Percentiles rank a stretch among this genome's conserved stretches.
These are phyloP conservation scores for Hypoxylon perforatum DNA, from an alignment of 495 filamentous ascomycete species.

Conservation along the genomic window DNA sequence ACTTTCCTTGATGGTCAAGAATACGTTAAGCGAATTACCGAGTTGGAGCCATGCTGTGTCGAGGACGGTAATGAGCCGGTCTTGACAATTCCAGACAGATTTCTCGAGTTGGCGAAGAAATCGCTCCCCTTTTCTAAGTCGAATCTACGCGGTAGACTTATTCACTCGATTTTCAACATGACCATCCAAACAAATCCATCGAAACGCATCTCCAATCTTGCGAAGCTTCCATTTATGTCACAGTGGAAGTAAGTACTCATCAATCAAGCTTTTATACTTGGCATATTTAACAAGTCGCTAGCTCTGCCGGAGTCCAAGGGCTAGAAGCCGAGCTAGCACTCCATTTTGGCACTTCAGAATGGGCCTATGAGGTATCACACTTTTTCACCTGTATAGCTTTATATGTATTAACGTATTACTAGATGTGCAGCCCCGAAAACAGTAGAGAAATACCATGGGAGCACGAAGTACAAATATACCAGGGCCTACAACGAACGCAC, in stretches of 20 bases:
- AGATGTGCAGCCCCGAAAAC: conserved; percentile 35
- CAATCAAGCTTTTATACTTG: background rate
- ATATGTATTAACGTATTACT: conserved; percentile 2
- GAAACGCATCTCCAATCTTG: conserved; percentile 39
- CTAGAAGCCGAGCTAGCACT: conserved; percentile 44
- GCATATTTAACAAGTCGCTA: conserved; percentile 1
- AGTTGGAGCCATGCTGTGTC: conserved; percentile 12
- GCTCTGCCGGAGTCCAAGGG: conserved; percentile 33
- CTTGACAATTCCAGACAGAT: conserved; percentile 21
- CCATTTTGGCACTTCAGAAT: conserved; percentile 42
- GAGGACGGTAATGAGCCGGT: conserved; percentile 19
- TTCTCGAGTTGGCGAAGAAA: conserved; percentile 33
- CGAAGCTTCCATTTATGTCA: conserved; percentile 41
- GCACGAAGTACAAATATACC: conserved; percentile 43
- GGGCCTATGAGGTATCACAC: conserved; percentile 36
- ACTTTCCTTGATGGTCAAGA: conserved; percentile 41
- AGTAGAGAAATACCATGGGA: conserved; percentile 46
- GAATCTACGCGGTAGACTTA: conserved; percentile 37
- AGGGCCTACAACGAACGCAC: conserved; percentile 33
- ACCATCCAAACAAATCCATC: conserved; percentile 41
- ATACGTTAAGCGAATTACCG: conserved; percentile 40
- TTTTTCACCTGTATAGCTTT: background rate
- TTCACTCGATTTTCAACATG: conserved; percentile 35
- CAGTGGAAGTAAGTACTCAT: conserved; percentile 39
- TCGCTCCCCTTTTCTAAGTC: conserved; percentile 32